A percentile compares a stretch with the other conserved stretches of the same genome.
Evolutionary conservation across 441 rosid genomes (phyloP).

Genomic region (Bruguiera hainesii): DNA sequence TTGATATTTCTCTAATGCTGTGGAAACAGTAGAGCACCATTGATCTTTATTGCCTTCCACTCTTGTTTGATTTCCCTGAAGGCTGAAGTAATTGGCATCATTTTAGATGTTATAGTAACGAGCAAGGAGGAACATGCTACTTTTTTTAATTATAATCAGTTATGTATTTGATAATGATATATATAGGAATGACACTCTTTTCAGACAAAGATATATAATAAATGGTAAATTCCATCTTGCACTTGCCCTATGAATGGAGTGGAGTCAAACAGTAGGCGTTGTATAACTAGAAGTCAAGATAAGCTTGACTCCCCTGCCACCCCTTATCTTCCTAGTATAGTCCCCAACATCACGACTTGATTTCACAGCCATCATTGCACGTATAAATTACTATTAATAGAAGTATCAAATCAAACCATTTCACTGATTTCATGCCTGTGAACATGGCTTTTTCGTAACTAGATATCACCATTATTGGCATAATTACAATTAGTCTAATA

Average conservation of each 20-base stretch:
- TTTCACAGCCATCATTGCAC: no score
- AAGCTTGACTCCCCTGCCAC: slow-evolving; percentile 13
- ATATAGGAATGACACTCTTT: no score
- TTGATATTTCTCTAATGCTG: no score
- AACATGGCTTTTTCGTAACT: background rate
- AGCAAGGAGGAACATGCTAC: background rate
- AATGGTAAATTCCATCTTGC: slow-evolving; percentile 1
- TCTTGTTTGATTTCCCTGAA: no score
- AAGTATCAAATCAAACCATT: background rate
- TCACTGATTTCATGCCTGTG: background rate
- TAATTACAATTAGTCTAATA: no score
- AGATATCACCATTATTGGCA: background rate
- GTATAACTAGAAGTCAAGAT: slow-evolving; percentile 23
- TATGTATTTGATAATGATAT: slow-evolving; percentile 7
- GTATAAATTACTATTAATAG: background rate
- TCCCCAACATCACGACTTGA: background rate
- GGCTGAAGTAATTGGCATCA: no score
- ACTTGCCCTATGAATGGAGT: background rate
- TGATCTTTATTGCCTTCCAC: no score
- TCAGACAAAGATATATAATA: background rate
- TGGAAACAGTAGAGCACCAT: no score
- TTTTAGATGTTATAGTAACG: background rate
- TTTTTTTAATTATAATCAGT: background rate
- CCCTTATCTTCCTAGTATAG: slow-evolving; percentile 3
- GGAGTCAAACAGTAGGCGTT: slow-evolving; percentile 15